Evolutionary conservation across 139 green algal genomes (phyloP).

Genomic region (Chlamydomonas urium): DNA sequence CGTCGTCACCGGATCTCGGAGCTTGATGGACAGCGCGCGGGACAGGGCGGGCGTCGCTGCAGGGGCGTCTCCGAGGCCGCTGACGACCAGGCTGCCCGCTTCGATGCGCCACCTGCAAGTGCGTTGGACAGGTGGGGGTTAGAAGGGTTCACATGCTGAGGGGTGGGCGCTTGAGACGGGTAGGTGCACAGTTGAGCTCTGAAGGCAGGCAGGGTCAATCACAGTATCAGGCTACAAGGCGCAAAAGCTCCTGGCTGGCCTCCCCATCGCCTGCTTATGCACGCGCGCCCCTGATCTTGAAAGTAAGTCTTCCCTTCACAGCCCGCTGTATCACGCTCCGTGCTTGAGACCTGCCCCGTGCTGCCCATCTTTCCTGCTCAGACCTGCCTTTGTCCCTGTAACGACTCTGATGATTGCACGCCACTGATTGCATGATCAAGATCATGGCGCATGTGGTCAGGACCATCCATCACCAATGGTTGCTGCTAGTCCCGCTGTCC

Average conservation of each 20-base stretch:
- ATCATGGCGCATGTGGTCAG: not conserved
- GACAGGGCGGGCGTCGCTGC: not conserved
- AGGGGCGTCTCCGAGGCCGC: not conserved
- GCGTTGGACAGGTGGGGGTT: not conserved
- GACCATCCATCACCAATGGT: not conserved
- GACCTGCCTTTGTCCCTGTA: no score
- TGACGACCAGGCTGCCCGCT: not conserved
- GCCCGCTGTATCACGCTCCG: no score
- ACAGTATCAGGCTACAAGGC: not conserved
- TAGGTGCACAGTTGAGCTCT: not conserved
- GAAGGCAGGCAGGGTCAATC: not conserved
- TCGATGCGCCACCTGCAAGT: constrained; percentile 4
- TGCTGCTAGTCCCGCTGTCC: not conserved
- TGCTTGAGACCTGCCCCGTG: no score
- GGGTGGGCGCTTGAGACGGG: not conserved
- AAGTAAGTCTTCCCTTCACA: not conserved
- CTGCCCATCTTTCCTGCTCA: no score
- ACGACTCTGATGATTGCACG: no score
- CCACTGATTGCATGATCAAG: no score
- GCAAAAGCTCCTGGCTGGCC: no score
- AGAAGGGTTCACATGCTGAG: not conserved
- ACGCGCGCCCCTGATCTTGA: not conserved
- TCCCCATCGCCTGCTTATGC: not conserved
- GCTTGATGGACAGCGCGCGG: not conserved
- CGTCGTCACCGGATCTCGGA: not conserved